Base-by-base conservation (phyloP, 148 eudicot genomes). In the Rhododendron ferrugineum region DNA sequence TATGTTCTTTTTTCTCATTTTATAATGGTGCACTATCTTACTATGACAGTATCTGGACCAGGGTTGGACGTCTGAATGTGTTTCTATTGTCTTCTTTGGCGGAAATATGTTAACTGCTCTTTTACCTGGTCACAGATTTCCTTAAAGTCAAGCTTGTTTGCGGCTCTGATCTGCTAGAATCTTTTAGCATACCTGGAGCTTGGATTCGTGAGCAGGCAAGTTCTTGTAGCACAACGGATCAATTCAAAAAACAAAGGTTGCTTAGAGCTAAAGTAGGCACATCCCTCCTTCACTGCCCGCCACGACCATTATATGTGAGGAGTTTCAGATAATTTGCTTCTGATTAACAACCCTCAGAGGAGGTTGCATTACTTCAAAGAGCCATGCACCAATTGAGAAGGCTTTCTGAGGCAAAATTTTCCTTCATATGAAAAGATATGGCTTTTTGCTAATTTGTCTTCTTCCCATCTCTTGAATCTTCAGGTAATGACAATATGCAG, bases 161-260 rank as follows among this genome's bases (percentile, higher is more conserved):
- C 84, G 96, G 99, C 77, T 96, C 99, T 85, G 99, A 96, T 92
- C 88, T 95, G 66, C 89, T 96, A 62, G 91, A 95, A 91, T 94
- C 99, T 84, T 94, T 96, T 84, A 66, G 89, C 85, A 91, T 83
- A 81, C 97, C 97, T 72, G 95, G 97, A 88, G 85, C 85, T 84
- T 96, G 99, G 98, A 88, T 93, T 37, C 97, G 90, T 54, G 99
- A 94, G 78, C 99, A 95, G 97, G 98, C 94, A 90, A 84, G 60
- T 47, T 60, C 54, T 72, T 46, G 62, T 58, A 62, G 52, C 32
- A 60, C 44, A 6, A 40, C 2, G 1, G 23, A 44, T 52, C 30
- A 62, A 60, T 34, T 11, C 18, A 18, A 36, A 34, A n/a, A 54
- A 18, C 7, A 56, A 44, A 4, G 40, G 28, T 80, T 80, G 11